Percentiles rank a stretch among this genome's conserved stretches.
These are phyloP conservation scores for Echites panduratus DNA, from an alignment of 257 asterid genomes.

Conservation along the genomic window DNA sequence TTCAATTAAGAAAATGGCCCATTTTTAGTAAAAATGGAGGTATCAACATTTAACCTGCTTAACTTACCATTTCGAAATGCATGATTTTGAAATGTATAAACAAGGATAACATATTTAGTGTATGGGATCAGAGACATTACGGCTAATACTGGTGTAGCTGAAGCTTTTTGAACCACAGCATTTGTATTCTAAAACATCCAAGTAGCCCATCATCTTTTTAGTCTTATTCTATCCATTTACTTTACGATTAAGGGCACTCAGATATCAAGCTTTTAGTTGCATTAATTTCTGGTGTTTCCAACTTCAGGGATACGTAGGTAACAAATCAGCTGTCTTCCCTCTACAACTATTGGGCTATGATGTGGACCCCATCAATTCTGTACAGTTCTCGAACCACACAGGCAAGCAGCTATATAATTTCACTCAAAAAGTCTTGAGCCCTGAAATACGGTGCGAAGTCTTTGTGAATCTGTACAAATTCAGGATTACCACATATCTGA, in stretches of 20 bases:
- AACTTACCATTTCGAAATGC: not conserved
- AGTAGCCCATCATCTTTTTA: not conserved
- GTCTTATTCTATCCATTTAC: not conserved
- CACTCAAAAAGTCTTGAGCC: constrained; percentile 33
- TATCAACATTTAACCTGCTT: not conserved
- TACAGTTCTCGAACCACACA: constrained; percentile 98
- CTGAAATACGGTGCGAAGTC: constrained; percentile 40
- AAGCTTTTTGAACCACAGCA: not conserved
- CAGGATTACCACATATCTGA: constrained; percentile 21
- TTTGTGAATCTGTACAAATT: constrained; percentile 29
- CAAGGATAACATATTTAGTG: not conserved
- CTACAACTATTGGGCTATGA: constrained; percentile 93
- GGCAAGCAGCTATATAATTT: constrained; percentile 74
- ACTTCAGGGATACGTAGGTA: constrained; percentile 90
- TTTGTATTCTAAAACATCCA: not conserved
- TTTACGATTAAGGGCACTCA: not conserved
- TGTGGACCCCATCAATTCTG: constrained; percentile 94
- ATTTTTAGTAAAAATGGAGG: not conserved
- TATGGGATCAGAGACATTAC: not conserved
- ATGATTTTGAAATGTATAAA: not conserved
- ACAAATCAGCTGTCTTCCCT: constrained; percentile 97
- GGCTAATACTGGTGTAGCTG: not conserved
- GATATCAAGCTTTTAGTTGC: constrained; percentile 8
- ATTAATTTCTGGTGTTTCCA: constrained; percentile 13
- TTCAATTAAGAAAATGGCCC: not conserved